Evolutionary conservation across 257 asterid genomes (phyloP), one percentile per base, ranked within the genome.

Genomic region (Solanum sejunctum): DNA sequence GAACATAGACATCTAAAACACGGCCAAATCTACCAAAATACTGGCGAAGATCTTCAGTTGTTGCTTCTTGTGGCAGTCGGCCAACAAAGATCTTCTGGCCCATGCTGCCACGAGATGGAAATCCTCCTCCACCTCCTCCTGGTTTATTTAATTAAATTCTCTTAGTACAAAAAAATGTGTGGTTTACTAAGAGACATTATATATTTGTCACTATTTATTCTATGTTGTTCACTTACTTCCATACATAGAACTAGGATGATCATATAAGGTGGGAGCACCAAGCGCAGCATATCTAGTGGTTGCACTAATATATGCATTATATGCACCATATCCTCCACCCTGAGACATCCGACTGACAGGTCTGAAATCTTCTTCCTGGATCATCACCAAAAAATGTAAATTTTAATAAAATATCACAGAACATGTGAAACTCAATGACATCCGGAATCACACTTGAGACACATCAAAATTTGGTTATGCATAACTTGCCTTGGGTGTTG

Each of bases 51-150:
- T 95, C 99, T 79, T 97, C 99, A 23, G 71, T 91, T 84, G 93
- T 90, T 67, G 99, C 99, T 92, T 97, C 99, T 89, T 97, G 99
- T 86, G 99, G 99, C 81, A 95, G 99, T 91, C 99, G 93, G 52
- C 99, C 99, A 79, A 97, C 96, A 89, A 95, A 97, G 67, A 97
- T 95, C 91, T 97, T 97, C 81, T 92, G 92, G 81, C 99, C 98
- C 97, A 95, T 90, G 83, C 98, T 94, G 64, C 97, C 97, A 88
- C 97, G 98, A 85, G 95, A 88, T 21, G 92, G 84, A 21, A 32
- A 54, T n/a, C 88, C 84, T 86, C 91, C 79, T 18, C 81, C 79
- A 21, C 47, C 85, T 43, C 69, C 84, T 77, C 64, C 82, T 88
- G 69, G 69, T 85, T 80, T 49, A 84, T 80, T 63, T 58, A 86